Evolutionary conservation across 495 filamentous ascomycete genomes (phyloP), one percentile per base, ranked within the genome.

Genomic region (Daldinia bambusicola): DNA sequence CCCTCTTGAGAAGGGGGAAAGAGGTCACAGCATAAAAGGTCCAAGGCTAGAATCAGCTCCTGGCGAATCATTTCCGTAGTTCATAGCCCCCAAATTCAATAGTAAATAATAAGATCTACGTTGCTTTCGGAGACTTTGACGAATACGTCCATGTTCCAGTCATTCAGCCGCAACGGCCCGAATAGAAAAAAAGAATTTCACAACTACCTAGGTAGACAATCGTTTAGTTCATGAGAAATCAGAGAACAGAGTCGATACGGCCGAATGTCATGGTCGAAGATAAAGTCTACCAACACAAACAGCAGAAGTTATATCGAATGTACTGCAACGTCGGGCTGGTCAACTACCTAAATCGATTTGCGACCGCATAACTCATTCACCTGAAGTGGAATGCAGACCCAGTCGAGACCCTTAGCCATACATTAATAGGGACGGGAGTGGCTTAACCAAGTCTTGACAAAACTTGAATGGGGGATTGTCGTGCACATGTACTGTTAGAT

Each of bases 301-400:
- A 48, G 10, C 43, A 48, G 18, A 22, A 12, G 16, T 9, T 48
- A 48, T 48, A 48, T 22, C 43, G 20, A 48, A 20, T 13, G 18
- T 22, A 22, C 18, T 48, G 43, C 43, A 48, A 48, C 43, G 43
- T 48, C 43, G 43, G 43, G 8, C 4, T 48, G 41, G 41, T 45
- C 16, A 20, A 45, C 16, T 18, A 45, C 9, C 9, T 36, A 36
- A 20, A 16, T 45, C 0, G 16, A 45, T 45, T 45, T 45, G 41
- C 41, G 41, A 45, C 41, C 16, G 41, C 41, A 45, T 18, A 45
- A 48, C 43, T 48, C 18, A 22, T 9, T 48, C 20, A 18, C 43
- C 20, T 48, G 6, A 20, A 48, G 41, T n/a, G 41, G 41, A 8
- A 45, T 45, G 8, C 2, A 48, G 18, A 10, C 43, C 16, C 8